phyloP scores from a whole-genome alignment of 2,329 filamentous ascomycete species.

The Emergomyces pasteurianus region DNA sequence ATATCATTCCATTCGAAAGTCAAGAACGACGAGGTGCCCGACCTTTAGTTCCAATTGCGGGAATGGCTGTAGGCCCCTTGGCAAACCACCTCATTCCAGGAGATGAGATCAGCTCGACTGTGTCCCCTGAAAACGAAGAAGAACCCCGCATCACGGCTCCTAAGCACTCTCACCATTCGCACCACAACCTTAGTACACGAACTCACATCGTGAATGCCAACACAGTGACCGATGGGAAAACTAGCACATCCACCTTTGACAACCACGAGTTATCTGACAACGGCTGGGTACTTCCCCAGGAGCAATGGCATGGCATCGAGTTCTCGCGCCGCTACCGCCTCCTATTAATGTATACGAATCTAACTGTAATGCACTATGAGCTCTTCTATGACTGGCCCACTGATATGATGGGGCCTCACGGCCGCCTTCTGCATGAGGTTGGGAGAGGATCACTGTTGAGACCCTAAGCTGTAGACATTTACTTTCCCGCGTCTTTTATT shows the following conservation, averaged over 20 bases:
- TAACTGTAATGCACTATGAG: constrained; percentile 49
- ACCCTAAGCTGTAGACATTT: not conserved
- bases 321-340: constrained; percentile 38
- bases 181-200: not conserved
- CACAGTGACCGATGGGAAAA: not conserved
- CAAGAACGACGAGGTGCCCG: constrained; percentile 37
- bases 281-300: not conserved
- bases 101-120: constrained; percentile 22
- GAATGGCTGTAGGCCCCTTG: constrained; percentile 45
- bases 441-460: constrained; percentile 3
- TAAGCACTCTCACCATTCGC: not conserved
- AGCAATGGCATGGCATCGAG: constrained; percentile 28
- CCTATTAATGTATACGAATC: constrained; percentile 45
- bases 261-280: not conserved
- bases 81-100: constrained; percentile 36
- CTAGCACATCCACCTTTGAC: not conserved
- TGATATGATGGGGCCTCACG: constrained; percentile 3
- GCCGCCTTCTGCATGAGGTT: constrained; percentile 1
- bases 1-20: constrained; percentile 41
- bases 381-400: constrained; percentile 35
- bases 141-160: not conserved
- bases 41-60: constrained; percentile 38
- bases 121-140: not conserved
- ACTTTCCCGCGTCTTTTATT: not conserved
- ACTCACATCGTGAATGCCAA: not conserved